Evolutionary conservation across 768 basidiomycete species (phyloP), one percentile per base, ranked within the genome.

Genomic region (Harrya chromipes): DNA sequence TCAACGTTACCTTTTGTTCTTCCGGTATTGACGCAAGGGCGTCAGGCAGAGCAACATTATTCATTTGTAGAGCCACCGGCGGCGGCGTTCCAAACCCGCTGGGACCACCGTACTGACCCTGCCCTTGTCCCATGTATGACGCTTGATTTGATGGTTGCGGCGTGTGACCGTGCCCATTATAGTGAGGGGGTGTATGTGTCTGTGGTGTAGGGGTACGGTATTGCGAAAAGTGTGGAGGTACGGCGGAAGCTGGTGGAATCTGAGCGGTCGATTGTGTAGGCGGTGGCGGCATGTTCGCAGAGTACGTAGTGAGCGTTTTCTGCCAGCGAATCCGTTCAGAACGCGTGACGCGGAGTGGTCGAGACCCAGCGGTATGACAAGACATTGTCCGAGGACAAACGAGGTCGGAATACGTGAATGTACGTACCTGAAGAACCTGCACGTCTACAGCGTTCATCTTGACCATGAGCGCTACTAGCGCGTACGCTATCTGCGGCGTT

Each of bases 401-500:
- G 13, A 47, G 23, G 26, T 19, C 21, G 17, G 1, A 27, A 50
- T 12, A 34, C 17, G 17, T 29, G 36, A 31, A 34, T 1, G 17
- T 10, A 36, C 71, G 35, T 51, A 87, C 87, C 73, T 88, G 85
- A 55, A 89, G 81, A 7, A 88, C 85, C 39, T 88, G 83, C 41
- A 86, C 74, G 43, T 88, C 81, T 33, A 90, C 75, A 0, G 84
- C 85, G 48, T 84, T 82, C 70, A 90, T 81, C 48, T 80, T 81
- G 19, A 88, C 86, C 86, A 90, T 87, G 33, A 89, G 78, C 0
- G 78, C 77, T 50, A 90, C 85, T 0, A 90, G 71, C 2, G 84
- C 85, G 65, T 87, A 89, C 0, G 87, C 82, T 48, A 90, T 87
- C 45, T 83, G 82, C 0, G 87, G 87, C 53, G 87, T 85, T 14